Conservation (phyloP, 2,329 filamentous ascomycete species). For the Aspergillus uvarum region DNA sequence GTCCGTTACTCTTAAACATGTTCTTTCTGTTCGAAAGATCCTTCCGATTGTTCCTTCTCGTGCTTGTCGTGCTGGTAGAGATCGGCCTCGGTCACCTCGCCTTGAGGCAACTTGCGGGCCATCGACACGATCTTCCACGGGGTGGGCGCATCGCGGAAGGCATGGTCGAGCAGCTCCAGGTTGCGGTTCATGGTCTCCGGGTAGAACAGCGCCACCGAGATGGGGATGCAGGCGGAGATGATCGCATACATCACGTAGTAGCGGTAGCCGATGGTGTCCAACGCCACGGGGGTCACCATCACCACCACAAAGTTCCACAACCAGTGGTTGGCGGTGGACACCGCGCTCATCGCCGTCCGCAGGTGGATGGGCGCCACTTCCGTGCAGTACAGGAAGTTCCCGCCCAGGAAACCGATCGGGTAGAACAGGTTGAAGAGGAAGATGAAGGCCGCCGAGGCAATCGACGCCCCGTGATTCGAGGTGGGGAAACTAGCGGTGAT, state of each 20-base stretch:
- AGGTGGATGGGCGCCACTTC: constrained; percentile 54
- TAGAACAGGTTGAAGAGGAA: constrained; percentile 68
- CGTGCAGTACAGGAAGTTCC: constrained; percentile 53
- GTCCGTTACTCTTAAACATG: not conserved
- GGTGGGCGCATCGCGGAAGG: constrained; percentile 46
- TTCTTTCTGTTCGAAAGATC: constrained; percentile 19
- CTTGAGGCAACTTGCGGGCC: constrained; percentile 23
- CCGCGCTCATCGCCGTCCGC: constrained; percentile 55
- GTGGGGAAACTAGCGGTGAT: constrained; percentile 36
- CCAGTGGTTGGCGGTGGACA: constrained; percentile 62
- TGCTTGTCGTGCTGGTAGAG: constrained; percentile 5
- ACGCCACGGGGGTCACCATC: constrained; percentile 62
- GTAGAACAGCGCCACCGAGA: constrained; percentile 56
- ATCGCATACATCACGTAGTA: constrained; percentile 56
- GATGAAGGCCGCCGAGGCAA: constrained; percentile 34
- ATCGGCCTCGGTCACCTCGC: constrained; percentile 19
- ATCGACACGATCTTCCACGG: constrained; percentile 26
- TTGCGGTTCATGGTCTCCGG: constrained; percentile 58
- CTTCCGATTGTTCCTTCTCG: constrained; percentile 14
- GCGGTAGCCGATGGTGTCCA: constrained; percentile 53
- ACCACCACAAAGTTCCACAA: constrained; percentile 63
- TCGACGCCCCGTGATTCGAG: constrained; percentile 12
- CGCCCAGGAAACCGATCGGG: constrained; percentile 60
- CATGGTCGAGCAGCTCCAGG: constrained; percentile 67
- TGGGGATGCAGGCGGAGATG: constrained; percentile 46